Base-by-base conservation (phyloP, 495 filamentous ascomycete genomes). In the Xylaria sp. region DNA sequence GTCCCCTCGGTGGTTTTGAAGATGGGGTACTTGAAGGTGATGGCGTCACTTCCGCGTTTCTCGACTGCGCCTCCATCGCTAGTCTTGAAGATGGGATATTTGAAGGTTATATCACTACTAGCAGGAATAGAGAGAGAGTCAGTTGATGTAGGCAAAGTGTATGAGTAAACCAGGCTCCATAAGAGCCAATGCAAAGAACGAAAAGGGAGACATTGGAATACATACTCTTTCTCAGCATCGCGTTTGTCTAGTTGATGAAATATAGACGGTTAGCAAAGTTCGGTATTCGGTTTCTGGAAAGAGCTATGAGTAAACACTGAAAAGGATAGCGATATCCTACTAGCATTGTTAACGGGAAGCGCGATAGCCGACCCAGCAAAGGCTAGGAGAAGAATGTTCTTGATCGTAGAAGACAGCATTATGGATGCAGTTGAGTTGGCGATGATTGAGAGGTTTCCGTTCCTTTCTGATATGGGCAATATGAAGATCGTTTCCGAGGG, bases 371-470 rank as follows among this genome's bases (percentile, higher is more conserved):
- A 53, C 31, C 43, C 46, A 41, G 44, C 46, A 37, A 66, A 50
- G 46, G 63, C 63, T 3, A 66, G 19, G 21, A 66, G 63, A 50
- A 66, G 44, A 35, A 66, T 41, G 15, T 35, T 52, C 63, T 40
- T 52, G 31, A 66, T 15, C 12, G 33, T 53, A 14, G 43, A 35
- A 15, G 19, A 66, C 11, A 52, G 40, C 63, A 66, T 66, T 31
- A 3, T 53, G 31, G 43, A 50, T 24, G 24, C 1, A 40, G 17
- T 50, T 24, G 31, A 66, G 14, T 31, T 29, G 14, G 24, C 15
- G n/a, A 15, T 41, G n/a, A 33, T 17, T 44, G 61, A 19, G 24
- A 33, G 17, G 2, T 33, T 3, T 19, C 40, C 0, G 43, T 50
- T 5, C 2, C 37, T 2, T 26, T 43, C 11, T 66, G 9, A 1